phyloP scores from a whole-genome alignment of 257 asterid species.

The Sherardia arvensis region DNA sequence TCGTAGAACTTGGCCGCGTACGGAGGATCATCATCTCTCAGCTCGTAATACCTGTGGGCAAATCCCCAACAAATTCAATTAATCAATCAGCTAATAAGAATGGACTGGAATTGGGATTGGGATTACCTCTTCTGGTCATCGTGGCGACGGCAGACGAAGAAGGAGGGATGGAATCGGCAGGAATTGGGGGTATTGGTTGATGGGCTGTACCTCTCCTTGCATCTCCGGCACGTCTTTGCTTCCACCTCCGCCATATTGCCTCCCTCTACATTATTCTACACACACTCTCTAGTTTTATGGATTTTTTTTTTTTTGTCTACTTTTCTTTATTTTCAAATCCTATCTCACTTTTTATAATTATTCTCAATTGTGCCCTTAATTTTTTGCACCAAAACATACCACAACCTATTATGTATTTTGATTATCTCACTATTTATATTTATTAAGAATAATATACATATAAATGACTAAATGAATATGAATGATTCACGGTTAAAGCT shows the following conservation, averaged over 20 bases:
- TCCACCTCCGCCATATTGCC: neutral
- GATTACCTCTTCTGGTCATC: conserved; percentile 75
- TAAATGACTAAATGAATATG: too few relatives aligned
- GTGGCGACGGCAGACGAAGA: conserved; percentile 96
- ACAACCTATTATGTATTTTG: too few relatives aligned
- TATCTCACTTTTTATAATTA: too few relatives aligned
- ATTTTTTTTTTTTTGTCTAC: neutral
- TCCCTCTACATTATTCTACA: too few relatives aligned
- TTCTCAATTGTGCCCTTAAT: too few relatives aligned
- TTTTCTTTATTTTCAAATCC: too few relatives aligned
- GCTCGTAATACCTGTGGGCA: conserved; percentile 62
- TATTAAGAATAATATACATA: too few relatives aligned
- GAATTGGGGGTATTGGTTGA: conserved; percentile 42
- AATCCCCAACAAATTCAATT: neutral
- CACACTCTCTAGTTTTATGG: too few relatives aligned
- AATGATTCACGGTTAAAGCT: too few relatives aligned
- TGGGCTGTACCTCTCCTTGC: conserved; percentile 43
- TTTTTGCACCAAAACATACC: too few relatives aligned
- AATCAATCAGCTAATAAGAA: neutral
- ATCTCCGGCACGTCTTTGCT: conserved; percentile 50
- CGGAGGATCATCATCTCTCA: conserved; percentile 83
- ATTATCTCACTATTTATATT: too few relatives aligned
- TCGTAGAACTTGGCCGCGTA: conserved; percentile 94
- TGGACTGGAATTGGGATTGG: too few relatives aligned
- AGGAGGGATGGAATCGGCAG: conserved; percentile 86